Conservation (phyloP, 768 basidiomycete species). For the Mycena latifolia region DNA sequence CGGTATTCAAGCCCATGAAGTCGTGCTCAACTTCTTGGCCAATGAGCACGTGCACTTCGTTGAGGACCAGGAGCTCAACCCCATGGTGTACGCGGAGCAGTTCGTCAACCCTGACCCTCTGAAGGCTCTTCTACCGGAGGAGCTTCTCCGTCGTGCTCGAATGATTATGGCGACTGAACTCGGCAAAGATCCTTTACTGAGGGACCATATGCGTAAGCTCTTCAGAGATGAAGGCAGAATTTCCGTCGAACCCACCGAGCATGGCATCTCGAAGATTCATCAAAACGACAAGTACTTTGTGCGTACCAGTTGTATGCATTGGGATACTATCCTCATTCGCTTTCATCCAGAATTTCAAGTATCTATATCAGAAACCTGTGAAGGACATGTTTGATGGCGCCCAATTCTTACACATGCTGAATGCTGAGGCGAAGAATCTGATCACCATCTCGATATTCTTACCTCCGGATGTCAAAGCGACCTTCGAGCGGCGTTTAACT, state of each 20-base stretch:
- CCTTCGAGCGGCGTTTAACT: constrained; percentile 80
- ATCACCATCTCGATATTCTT: constrained; percentile 82
- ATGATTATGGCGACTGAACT: constrained; percentile 92
- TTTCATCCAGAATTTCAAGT: constrained; percentile 90
- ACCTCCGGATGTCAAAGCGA: constrained; percentile 69
- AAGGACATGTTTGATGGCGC: constrained; percentile 74
- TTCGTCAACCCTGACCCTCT: constrained; percentile 79
- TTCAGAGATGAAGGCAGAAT: constrained; percentile 84
- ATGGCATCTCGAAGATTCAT: constrained; percentile 82
- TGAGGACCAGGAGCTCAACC: constrained; percentile 86
- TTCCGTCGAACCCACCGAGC: constrained; percentile 88
- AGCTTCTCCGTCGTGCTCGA: constrained; percentile 79
- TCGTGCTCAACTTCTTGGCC: constrained; percentile 86
- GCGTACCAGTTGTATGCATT: constrained; percentile 42
- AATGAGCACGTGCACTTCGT: constrained; percentile 73
- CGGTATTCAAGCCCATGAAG: constrained; percentile 84
- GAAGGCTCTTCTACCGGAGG: constrained; percentile 71
- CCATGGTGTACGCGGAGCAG: constrained; percentile 86
- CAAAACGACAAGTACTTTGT: constrained; percentile 81
- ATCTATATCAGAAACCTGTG: constrained; percentile 84
- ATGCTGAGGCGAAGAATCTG: constrained; percentile 90
- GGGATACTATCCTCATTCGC: neutral
- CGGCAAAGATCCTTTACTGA: constrained; percentile 91
- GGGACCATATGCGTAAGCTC: constrained; percentile 79
- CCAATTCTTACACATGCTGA: constrained; percentile 92